Conservation (phyloP, 2,329 filamentous ascomycete genomes). For the Didymella pinodella region DNA sequence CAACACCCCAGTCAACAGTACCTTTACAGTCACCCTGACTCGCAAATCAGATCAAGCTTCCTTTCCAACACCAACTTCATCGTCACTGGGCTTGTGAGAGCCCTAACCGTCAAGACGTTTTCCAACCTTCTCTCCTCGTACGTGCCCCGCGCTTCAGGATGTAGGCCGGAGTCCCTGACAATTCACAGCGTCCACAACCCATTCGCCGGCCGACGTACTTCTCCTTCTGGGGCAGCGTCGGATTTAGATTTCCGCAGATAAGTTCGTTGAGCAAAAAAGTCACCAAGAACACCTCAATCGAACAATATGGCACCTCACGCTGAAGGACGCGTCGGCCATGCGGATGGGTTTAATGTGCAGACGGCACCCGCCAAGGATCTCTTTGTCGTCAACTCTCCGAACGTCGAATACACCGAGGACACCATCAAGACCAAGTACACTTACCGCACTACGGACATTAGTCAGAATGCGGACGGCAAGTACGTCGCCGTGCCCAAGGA, state of each 20-base stretch:
- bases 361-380: conserved; percentile 63
- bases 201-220: conserved; percentile 95
- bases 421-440: conserved; percentile 94
- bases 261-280: conserved; percentile 35
- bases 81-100: conserved; percentile 49
- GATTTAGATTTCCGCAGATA: conserved; percentile 58
- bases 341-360: conserved; percentile 60
- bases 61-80: conserved; percentile 26
- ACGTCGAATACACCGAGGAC: conserved; percentile 86
- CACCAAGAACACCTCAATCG: conserved; percentile 35
- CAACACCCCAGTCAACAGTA: conserved; percentile 23
- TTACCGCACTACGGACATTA: conserved; percentile 91
- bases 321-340: conserved; percentile 66
- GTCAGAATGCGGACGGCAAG: conserved; percentile 74
- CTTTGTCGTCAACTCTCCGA: conserved; percentile 90
- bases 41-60: conserved; percentile 13
- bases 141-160: conserved; percentile 52
- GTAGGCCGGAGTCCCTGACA: conserved; percentile 31
- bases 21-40: conserved; percentile 15
- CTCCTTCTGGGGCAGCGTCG: conserved; percentile 82
- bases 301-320: conserved; percentile 92
- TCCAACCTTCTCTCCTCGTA: conserved; percentile 98
- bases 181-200: conserved; percentile 82
- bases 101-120: conserved; percentile 86
- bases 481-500: conserved; percentile 86